Evolutionary conservation across 1,284 basidiomycete species (phyloP).

Genomic region (Melampsora occidentalis): DNA sequence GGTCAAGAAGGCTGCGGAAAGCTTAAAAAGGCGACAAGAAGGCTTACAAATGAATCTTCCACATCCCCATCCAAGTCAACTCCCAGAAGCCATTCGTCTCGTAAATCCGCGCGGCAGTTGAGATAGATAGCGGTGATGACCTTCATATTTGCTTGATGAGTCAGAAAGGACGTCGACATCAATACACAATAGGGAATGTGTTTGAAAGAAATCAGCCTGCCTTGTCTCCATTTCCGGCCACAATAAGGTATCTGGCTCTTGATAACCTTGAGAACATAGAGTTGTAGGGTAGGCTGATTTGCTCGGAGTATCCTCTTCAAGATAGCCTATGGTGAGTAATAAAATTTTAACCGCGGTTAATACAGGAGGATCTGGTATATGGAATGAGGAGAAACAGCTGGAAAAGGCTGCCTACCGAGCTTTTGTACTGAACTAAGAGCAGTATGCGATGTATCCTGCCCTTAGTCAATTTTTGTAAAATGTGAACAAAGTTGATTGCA

Average conservation of each 20-base stretch:
- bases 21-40: background rate
- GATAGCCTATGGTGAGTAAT: conserved; percentile 60
- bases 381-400: too few relatives aligned
- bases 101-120: conserved; percentile 89
- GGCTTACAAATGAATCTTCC: conserved; percentile 58
- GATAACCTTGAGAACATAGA: conserved; percentile 95
- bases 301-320: conserved; percentile 91
- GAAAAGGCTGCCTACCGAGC: conserved; percentile 59
- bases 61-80: conserved; percentile 86
- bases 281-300: conserved; percentile 86
- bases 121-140: conserved; percentile 98
- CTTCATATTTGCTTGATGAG: conserved; percentile 74
- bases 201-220: conserved; percentile 55
- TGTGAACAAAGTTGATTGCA: conserved; percentile 95
- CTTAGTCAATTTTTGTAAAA: conserved; percentile 97
- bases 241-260: conserved; percentile 99
- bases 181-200: background rate
- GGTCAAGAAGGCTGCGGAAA: background rate
- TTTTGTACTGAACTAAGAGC: conserved; percentile 97
- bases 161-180: background rate
- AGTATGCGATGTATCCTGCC: conserved; percentile 88
- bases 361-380: background rate
- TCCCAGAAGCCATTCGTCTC: conserved; percentile 96
- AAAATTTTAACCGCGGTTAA: background rate
- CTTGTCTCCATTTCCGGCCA: conserved; percentile 95